Evolutionary conservation across 2,329 filamentous ascomycete genomes (phyloP).

Genomic region (Aureobasidium sp.): DNA sequence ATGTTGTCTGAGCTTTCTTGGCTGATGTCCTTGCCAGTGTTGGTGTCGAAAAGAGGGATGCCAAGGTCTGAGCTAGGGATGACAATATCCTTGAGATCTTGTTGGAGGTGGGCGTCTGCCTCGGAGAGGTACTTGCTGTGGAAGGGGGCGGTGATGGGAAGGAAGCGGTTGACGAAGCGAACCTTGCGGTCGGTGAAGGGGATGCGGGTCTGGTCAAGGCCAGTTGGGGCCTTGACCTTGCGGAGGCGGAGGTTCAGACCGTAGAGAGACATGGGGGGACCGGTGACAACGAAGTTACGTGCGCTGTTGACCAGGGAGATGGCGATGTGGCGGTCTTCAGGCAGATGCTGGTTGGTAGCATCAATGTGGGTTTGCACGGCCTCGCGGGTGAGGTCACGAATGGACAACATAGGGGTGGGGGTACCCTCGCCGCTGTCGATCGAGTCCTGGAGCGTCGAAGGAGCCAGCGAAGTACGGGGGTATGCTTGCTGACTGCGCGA

Average conservation of each 20-base stretch:
- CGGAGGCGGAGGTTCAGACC: conserved; percentile 91
- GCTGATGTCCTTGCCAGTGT: conserved; percentile 78
- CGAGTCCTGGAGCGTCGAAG: conserved; percentile 84
- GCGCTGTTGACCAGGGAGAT: conserved; percentile 96
- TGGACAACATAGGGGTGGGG: conserved; percentile 95
- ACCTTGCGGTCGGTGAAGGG: conserved; percentile 94
- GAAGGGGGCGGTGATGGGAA: conserved; percentile 96
- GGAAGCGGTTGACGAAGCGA: conserved; percentile 91
- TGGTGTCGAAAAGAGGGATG: conserved; percentile 85
- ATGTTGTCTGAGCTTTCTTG: conserved; percentile 63
- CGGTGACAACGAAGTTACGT: conserved; percentile 92
- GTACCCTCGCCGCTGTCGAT: conserved; percentile 89
- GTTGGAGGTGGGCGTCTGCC: conserved; percentile 73
- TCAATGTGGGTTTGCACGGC: conserved; percentile 96
- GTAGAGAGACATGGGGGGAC: conserved; percentile 90
- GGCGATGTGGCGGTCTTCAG: conserved; percentile 82
- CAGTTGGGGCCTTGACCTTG: conserved; percentile 97
- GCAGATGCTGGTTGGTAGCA: conserved; percentile 92
- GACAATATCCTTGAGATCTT: conserved; percentile 75
- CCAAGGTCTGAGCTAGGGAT: conserved; percentile 68
- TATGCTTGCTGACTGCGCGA: conserved; percentile 95
- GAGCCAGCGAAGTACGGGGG: conserved; percentile 86
- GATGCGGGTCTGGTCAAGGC: conserved; percentile 87
- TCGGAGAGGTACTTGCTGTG: conserved; percentile 89
- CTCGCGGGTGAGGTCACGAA: conserved; percentile 79